Evolutionary conservation across 2,329 filamentous ascomycete genomes (phyloP).

Genomic region (Phialemoniopsis sp.): DNA sequence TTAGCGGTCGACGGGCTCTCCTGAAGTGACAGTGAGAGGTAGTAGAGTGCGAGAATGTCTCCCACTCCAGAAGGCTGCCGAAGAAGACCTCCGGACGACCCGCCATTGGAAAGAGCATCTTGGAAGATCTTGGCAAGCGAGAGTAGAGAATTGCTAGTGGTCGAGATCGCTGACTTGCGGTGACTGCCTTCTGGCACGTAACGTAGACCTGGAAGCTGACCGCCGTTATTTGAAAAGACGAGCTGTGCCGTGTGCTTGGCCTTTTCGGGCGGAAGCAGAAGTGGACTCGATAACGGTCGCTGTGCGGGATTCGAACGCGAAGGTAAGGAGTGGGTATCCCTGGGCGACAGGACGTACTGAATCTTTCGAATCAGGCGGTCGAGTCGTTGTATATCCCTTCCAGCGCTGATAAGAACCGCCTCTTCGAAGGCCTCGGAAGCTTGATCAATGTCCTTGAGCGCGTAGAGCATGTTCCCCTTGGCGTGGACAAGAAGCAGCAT

Average conservation of each 20-base stretch:
- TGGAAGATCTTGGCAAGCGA: slow-evolving; percentile 98
- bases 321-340: slow-evolving; percentile 18
- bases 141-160: slow-evolving; percentile 90
- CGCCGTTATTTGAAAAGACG: slow-evolving; percentile 72
- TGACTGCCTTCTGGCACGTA: slow-evolving; percentile 67
- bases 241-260: slow-evolving; percentile 79
- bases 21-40: slow-evolving; percentile 88
- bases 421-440: slow-evolving; percentile 93
- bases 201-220: slow-evolving; percentile 72
- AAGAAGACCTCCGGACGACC: slow-evolving; percentile 46
- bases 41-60: slow-evolving; percentile 92
- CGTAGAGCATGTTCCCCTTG: slow-evolving; percentile 98
- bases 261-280: slow-evolving; percentile 78
- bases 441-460: slow-evolving; percentile 72
- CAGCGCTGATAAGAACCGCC: slow-evolving; percentile 83
- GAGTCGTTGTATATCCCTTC: slow-evolving; percentile 60
- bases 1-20: slow-evolving; percentile 97
- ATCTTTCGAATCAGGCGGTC: slow-evolving; percentile 71
- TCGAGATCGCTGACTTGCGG: slow-evolving; percentile 78
- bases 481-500: slow-evolving; percentile 93
- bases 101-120: slow-evolving; percentile 81
- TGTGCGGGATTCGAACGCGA: neutral
- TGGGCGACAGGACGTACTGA: slow-evolving; percentile 61
- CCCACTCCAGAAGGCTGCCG: slow-evolving; percentile 72
- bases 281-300: slow-evolving; percentile 46